phyloP scores from a whole-genome alignment of 352 stramenopile species.

The Blastocystis hominis region DNA sequence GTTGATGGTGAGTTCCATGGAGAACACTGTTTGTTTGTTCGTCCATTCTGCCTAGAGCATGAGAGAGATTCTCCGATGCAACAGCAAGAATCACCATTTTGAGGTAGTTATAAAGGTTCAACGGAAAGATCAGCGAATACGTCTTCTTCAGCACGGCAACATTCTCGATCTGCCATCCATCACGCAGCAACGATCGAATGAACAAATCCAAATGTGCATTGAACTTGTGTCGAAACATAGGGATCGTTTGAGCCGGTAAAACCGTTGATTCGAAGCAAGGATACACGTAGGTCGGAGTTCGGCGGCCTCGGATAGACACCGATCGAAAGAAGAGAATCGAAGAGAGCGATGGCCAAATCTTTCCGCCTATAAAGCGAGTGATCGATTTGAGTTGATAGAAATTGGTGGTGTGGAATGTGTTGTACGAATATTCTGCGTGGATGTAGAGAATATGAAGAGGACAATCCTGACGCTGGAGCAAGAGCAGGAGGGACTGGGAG shows the following conservation, averaged over 20 bases:
- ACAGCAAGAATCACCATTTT: conserved; percentile 4
- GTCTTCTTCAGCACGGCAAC: not conserved
- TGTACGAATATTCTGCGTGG: not conserved
- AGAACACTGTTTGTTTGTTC: not conserved
- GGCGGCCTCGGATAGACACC: not conserved
- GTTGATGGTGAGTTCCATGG: not conserved
- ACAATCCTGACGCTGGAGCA: not conserved
- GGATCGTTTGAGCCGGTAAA: not conserved
- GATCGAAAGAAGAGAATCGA: not conserved
- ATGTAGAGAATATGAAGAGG: not conserved
- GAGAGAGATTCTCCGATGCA: not conserved
- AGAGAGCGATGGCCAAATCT: not conserved
- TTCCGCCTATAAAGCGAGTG: not conserved
- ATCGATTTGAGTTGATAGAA: not conserved
- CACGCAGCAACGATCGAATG: not conserved
- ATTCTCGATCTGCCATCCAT: not conserved
- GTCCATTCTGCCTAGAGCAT: not conserved
- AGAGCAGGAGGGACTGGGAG: not conserved
- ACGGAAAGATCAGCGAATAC: not conserved
- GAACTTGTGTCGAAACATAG: not conserved
- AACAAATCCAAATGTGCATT: not conserved
- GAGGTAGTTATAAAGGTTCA: not conserved
- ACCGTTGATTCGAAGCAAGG: not conserved
- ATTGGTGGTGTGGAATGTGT: not conserved
- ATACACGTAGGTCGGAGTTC: not conserved